Conservation (phyloP, 768 basidiomycete genomes). For the Rhodotorula toruloides region DNA sequence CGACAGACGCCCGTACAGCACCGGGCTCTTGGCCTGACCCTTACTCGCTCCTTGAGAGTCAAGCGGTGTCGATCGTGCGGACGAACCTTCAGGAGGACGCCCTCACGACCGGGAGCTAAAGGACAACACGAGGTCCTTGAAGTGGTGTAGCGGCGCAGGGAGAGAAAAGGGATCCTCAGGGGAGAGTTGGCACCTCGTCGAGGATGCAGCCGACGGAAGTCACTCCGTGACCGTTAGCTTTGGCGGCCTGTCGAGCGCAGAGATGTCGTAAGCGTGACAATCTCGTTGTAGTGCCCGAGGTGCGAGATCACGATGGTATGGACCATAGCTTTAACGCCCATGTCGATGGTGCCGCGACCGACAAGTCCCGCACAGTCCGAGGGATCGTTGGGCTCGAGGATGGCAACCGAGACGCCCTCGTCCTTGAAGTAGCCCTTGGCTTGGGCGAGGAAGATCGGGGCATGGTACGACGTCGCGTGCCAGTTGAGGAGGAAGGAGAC, state of each 20-base stretch:
- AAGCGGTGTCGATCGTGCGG: not conserved
- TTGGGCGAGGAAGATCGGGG: conserved; percentile 41
- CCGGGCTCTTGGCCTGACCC: not conserved
- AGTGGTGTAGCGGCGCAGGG: not conserved
- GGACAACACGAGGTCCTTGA: not conserved
- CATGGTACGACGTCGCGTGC: conserved; percentile 40
- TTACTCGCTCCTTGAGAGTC: conserved; percentile 9
- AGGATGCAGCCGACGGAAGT: conserved; percentile 38
- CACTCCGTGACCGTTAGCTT: conserved; percentile 36
- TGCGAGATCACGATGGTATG: conserved; percentile 35
- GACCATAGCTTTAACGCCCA: conserved; percentile 42
- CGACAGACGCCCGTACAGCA: not conserved
- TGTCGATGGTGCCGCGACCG: conserved; percentile 31
- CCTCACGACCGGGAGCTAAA: not conserved
- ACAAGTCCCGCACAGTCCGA: conserved; percentile 38
- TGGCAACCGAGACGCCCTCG: conserved; percentile 40
- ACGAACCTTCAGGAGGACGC: not conserved
- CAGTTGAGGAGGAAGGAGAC: conserved; percentile 34
- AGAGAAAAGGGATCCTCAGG: not conserved
- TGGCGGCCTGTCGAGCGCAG: conserved; percentile 13
- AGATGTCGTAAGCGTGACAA: no score
- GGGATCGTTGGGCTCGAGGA: conserved; percentile 37
- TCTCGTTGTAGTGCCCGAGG: no score
- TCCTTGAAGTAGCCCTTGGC: conserved; percentile 37
- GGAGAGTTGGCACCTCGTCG: conserved; percentile 27